Conservation (phyloP, 2,329 filamentous ascomycete genomes). For the Apiospora aurea region DNA sequence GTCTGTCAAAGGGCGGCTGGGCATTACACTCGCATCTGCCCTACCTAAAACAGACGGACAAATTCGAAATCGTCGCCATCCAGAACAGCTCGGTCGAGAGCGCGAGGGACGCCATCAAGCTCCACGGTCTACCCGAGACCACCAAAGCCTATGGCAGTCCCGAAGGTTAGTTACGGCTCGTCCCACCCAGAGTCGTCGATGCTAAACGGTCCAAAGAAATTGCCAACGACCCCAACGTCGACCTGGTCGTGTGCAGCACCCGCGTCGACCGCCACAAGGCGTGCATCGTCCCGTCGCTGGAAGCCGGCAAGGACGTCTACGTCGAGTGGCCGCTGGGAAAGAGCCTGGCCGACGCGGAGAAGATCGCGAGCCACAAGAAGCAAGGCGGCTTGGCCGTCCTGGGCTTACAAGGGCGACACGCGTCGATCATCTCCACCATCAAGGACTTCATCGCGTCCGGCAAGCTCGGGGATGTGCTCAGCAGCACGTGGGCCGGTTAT, state of each 20-base stretch:
- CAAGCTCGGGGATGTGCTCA: constrained; percentile 19
- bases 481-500: constrained; percentile 7
- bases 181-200: too few relatives aligned
- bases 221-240: constrained; percentile 19
- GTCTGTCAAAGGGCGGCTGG: constrained; percentile 20
- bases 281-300: not conserved
- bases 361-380: constrained; percentile 4
- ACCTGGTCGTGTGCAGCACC: constrained; percentile 20
- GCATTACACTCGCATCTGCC: constrained; percentile 1
- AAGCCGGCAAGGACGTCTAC: constrained; percentile 25
- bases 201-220: not conserved
- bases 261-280: constrained; percentile 11
- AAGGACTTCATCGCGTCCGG: constrained; percentile 13
- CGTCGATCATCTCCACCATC: not conserved
- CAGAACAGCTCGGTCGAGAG: constrained; percentile 23
- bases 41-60: constrained; percentile 7
- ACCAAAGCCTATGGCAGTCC: constrained; percentile 7
- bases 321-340: constrained; percentile 24
- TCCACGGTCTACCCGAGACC: not conserved
- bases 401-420: constrained; percentile 8
- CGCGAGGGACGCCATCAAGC: constrained; percentile 11
- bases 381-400: not conserved
- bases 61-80: constrained; percentile 20
- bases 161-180: not conserved
- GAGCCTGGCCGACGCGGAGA: constrained; percentile 14